phyloP scores from a whole-genome alignment of 345 rosid species.

The Arabis alpina region DNA sequence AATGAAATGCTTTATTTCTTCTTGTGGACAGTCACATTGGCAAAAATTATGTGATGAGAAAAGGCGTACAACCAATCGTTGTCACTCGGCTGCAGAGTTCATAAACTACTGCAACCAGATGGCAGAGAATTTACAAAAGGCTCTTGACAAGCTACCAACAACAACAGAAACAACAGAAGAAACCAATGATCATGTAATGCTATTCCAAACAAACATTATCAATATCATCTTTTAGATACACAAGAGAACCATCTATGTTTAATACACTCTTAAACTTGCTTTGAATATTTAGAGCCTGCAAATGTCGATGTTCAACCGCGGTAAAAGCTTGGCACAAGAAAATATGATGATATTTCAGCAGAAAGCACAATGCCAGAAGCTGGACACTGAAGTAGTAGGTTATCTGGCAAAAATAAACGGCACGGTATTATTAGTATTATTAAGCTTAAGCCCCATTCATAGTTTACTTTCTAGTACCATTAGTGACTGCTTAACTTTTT shows the following conservation, averaged over 20 bases:
- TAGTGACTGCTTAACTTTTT: constrained; percentile 14
- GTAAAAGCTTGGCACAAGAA: constrained; percentile 16
- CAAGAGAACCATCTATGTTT: not conserved
- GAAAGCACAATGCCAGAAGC: constrained; percentile 25
- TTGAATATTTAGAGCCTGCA: constrained; percentile 4
- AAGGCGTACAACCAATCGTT: not conserved
- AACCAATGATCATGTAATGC: constrained; percentile 21
- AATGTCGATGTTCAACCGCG: not conserved
- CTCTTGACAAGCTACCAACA: constrained; percentile 27
- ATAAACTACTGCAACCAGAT: not conserved
- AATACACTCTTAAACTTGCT: constrained; percentile 14
- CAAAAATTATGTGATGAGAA: not conserved
- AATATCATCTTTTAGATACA: not conserved
- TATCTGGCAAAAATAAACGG: not conserved
- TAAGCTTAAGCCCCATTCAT: not conserved
- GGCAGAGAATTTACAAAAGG: constrained; percentile 9
- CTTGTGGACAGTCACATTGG: constrained; percentile 20
- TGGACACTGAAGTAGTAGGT: constrained; percentile 4
- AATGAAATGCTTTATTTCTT: not conserved
- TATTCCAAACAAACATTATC: constrained; percentile 4
- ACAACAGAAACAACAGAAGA: constrained; percentile 30
- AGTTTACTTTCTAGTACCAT: constrained; percentile 11
- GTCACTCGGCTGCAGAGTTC: not conserved
- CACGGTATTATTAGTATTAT: constrained; percentile 1
- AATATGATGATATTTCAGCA: constrained; percentile 2